phyloP scores from a whole-genome alignment of 2,329 filamentous ascomycete genomes.

The Cladosporium sp. region DNA sequence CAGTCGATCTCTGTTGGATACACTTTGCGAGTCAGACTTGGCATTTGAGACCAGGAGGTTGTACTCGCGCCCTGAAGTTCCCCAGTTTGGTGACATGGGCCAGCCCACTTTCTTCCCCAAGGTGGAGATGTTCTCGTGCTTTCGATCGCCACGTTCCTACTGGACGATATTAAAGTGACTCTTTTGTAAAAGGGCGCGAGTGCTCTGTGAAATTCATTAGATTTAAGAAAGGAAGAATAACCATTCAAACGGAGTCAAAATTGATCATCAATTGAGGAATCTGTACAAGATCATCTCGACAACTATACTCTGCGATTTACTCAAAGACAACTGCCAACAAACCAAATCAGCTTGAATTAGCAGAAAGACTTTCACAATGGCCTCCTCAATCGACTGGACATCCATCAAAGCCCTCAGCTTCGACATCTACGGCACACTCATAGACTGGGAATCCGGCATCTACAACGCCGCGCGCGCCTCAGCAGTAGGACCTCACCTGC shows the following conservation, averaged over 20 bases:
- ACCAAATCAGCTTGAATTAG: too few relatives aligned
- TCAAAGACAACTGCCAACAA: too few relatives aligned
- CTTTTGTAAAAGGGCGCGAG: neutral
- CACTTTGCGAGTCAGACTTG: too few relatives aligned
- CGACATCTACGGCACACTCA: constrained; percentile 75
- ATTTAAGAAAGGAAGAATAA: too few relatives aligned
- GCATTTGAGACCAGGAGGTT: too few relatives aligned
- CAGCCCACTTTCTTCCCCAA: neutral
- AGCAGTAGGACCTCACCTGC: constrained; percentile 46
- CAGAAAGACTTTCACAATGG: constrained; percentile 17
- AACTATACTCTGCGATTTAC: too few relatives aligned
- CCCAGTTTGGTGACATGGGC: neutral
- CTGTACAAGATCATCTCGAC: too few relatives aligned
- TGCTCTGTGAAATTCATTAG: neutral
- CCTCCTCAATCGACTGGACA: constrained; percentile 26
- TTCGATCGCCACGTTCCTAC: neutral
- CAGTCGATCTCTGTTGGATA: too few relatives aligned
- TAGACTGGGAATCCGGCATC: constrained; percentile 73
- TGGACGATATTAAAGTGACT: neutral
- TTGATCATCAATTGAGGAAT: too few relatives aligned
- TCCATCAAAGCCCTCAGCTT: constrained; percentile 56
- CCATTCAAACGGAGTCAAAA: too few relatives aligned
- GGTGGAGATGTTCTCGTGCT: neutral
- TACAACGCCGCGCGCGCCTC: constrained; percentile 46
- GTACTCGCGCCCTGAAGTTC: neutral